A percentile compares a stretch with the other conserved stretches of the same genome.
Conservation (phyloP, 345 rosid species). For the Pugionium dolabratum region DNA sequence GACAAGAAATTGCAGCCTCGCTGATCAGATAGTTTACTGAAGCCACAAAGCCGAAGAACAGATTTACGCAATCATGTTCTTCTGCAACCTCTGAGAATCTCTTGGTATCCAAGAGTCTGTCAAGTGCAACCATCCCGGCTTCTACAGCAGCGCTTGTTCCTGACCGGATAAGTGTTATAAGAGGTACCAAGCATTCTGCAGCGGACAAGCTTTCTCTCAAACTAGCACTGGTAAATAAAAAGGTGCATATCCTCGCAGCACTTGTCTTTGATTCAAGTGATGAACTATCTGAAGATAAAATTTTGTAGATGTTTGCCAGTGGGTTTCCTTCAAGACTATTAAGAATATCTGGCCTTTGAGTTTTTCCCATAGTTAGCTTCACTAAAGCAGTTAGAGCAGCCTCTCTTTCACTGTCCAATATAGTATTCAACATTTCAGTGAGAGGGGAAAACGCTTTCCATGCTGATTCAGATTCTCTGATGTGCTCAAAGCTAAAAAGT, state of each 20-base stretch:
- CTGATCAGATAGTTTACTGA: constrained; percentile 60
- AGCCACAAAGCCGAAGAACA: constrained; percentile 60
- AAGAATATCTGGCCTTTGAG: constrained; percentile 51
- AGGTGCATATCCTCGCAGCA: constrained; percentile 67
- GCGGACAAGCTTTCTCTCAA: constrained; percentile 59
- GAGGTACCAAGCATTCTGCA: constrained; percentile 61
- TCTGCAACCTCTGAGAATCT: constrained; percentile 59
- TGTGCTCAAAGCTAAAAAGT: constrained; percentile 65
- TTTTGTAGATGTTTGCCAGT: constrained; percentile 58
- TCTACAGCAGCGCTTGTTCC: constrained; percentile 49
- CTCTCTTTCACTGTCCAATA: constrained; percentile 68
- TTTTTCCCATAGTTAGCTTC: constrained; percentile 60
- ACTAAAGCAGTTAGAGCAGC: constrained; percentile 67
- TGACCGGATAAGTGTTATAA: constrained; percentile 62
- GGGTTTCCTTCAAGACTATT: constrained; percentile 64
- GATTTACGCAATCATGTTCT: constrained; percentile 52
- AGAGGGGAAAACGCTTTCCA: constrained; percentile 73
- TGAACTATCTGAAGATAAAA: constrained; percentile 55
- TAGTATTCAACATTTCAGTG: constrained; percentile 69
- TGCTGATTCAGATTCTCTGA: constrained; percentile 69
- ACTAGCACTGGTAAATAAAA: constrained; percentile 52
- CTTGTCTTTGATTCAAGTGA: constrained; percentile 66
- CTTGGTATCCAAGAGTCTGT: constrained; percentile 68
- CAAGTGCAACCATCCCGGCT: constrained; percentile 71
- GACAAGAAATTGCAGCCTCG: constrained; percentile 68